These are phyloP conservation scores for Lactuca sativa DNA, from an alignment of 129 eudicot genomes.

Conservation along the genomic window DNA sequence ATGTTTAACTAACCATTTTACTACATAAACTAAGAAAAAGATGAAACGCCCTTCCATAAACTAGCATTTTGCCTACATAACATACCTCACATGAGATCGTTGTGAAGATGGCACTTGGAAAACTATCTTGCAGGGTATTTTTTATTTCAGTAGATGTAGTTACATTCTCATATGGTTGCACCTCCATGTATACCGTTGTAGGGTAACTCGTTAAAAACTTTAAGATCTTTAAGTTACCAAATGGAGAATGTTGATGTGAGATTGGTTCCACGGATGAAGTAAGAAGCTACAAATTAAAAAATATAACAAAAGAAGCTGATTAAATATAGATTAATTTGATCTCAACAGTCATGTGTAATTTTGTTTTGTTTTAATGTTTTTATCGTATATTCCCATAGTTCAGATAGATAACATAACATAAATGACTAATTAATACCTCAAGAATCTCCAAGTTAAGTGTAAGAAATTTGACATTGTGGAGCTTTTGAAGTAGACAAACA, in stretches of 20 bases:
- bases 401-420: neutral
- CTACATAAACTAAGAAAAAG: no score
- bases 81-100: conserved; percentile 12
- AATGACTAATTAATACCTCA: conserved; percentile 16
- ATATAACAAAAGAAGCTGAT: neutral
- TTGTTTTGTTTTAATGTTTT: no score
- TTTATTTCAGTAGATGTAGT: neutral
- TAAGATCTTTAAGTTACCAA: neutral
- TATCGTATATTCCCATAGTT: no score
- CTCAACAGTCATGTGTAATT: neutral
- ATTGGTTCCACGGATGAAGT: neutral
- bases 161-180: neutral
- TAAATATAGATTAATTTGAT: neutral
- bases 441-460: neutral
- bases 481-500: neutral
- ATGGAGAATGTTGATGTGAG: conserved; percentile 14
- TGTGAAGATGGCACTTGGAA: conserved; percentile 10
- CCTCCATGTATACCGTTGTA: neutral
- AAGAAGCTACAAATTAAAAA: neutral
- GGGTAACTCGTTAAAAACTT: neutral
- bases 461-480: conserved; percentile 19
- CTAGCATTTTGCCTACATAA: no score
- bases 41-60: no score
- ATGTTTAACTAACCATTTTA: no score
- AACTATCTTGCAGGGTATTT: conserved; percentile 7